phyloP scores from a whole-genome alignment of 1,139 yeast species.

The Sugiyamaella pinicola region DNA sequence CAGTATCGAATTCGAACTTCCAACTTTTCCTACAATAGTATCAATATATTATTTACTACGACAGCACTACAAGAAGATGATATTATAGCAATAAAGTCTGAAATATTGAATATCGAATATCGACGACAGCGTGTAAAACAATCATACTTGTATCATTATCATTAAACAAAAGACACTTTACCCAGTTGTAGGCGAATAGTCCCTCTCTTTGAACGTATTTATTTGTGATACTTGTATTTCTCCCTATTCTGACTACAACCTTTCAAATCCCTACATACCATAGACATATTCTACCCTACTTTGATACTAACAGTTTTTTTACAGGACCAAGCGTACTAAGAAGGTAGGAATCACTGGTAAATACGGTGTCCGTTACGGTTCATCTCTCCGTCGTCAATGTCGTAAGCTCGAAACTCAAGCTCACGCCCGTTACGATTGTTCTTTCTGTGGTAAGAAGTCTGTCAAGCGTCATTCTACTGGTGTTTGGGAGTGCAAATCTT shows the following conservation, averaged over 20 bases:
- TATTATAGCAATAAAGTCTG: too few species aligned
- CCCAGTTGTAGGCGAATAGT: too few species aligned
- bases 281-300: background rate
- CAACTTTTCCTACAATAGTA: background rate
- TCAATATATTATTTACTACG: too few species aligned
- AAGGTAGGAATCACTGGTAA: constrained; percentile 99
- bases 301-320: constrained; percentile 9
- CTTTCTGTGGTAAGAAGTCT: constrained; percentile 99
- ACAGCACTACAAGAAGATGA: too few species aligned
- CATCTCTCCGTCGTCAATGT: constrained; percentile 99
- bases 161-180: too few species aligned
- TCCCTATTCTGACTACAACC: too few species aligned
- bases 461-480: constrained; percentile 99
- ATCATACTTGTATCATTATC: too few species aligned
- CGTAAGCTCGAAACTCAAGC: constrained; percentile 99
- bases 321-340: constrained; percentile 96
- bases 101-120: too few species aligned
- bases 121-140: too few species aligned
- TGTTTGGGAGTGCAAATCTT: constrained; percentile 96
- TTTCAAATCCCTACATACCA: background rate
- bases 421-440: constrained; percentile 98
- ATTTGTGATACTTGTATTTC: too few species aligned
- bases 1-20: background rate
- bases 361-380: constrained; percentile 99
- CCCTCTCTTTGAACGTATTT: too few species aligned